Evolutionary conservation across 192 early-diverging fungal species (phyloP).

Genomic region (Linnemannia hyalina): DNA sequence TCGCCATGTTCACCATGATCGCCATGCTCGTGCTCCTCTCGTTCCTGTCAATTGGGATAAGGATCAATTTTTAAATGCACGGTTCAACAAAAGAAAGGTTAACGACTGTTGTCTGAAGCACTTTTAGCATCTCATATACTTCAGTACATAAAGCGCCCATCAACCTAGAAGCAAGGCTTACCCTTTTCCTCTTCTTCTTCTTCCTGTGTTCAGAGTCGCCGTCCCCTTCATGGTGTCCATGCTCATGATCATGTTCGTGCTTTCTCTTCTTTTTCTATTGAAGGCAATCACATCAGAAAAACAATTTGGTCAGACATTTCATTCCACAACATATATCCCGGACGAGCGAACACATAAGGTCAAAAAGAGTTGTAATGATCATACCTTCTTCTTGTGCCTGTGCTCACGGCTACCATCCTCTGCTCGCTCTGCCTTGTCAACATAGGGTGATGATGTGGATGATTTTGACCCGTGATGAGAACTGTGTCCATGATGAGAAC

Average conservation of each 20-base stretch:
- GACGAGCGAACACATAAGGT: not conserved
- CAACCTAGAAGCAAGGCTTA: not conserved
- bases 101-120: not conserved
- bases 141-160: not conserved
- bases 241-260: slow-evolving; percentile 54
- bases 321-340: not conserved
- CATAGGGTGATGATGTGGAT: slow-evolving; percentile 49
- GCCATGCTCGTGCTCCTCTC: slow-evolving; percentile 29
- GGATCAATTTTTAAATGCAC: too few species aligned
- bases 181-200: slow-evolving; percentile 59
- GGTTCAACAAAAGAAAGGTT: not conserved
- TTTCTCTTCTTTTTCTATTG: slow-evolving; percentile 58
- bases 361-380: not conserved
- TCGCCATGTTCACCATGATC: slow-evolving; percentile 34
- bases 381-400: slow-evolving; percentile 54
- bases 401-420: slow-evolving; percentile 48
- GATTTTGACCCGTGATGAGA: slow-evolving; percentile 38
- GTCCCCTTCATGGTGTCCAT: slow-evolving; percentile 49
- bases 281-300: not conserved
- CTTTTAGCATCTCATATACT: not conserved
- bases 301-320: not conserved
- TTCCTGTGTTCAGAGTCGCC: slow-evolving; percentile 54
- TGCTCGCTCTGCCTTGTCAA: slow-evolving; percentile 38
- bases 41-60: slow-evolving; percentile 17
- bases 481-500: slow-evolving; percentile 26